phyloP scores from a whole-genome alignment of 495 filamentous ascomycete genomes.

The Neurospora sp. region DNA sequence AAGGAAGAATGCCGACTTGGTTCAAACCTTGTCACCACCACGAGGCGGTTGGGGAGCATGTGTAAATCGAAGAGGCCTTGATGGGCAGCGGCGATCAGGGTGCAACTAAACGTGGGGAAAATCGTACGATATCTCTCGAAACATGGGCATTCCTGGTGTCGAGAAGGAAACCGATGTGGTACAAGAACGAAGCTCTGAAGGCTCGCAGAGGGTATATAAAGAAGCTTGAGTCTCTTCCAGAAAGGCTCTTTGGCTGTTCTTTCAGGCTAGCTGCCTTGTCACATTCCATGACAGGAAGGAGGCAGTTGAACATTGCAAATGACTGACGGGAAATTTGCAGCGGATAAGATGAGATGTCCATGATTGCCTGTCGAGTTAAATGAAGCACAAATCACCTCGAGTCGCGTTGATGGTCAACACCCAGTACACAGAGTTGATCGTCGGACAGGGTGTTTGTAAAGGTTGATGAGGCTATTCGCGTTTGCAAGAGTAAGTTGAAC shows the following conservation, averaged over 20 bases:
- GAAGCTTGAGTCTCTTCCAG: background rate
- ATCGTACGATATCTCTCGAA: slow-evolving; percentile 18
- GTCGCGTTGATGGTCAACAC: background rate
- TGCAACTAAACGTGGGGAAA: slow-evolving; percentile 14
- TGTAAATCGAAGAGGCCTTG: background rate
- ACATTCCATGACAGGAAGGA: background rate
- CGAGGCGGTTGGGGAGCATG: background rate
- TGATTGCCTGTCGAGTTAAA: background rate
- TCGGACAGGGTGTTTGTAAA: background rate
- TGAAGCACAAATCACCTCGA: background rate
- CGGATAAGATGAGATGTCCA: background rate
- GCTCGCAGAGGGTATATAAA: background rate
- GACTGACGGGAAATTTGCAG: background rate
- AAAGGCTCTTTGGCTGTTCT: background rate
- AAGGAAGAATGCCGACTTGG: background rate
- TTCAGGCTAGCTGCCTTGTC: background rate
- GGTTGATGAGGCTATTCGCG: background rate
- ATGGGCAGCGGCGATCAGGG: slow-evolving; percentile 12
- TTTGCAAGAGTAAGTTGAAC: background rate
- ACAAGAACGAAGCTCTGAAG: background rate
- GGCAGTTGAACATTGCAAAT: background rate
- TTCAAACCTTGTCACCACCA: background rate
- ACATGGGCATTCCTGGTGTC: background rate
- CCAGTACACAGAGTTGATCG: background rate
- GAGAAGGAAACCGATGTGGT: background rate